Evolutionary conservation across 2,329 filamentous ascomycete species (phyloP).

Genomic region (Thermoascus crustaceus): DNA sequence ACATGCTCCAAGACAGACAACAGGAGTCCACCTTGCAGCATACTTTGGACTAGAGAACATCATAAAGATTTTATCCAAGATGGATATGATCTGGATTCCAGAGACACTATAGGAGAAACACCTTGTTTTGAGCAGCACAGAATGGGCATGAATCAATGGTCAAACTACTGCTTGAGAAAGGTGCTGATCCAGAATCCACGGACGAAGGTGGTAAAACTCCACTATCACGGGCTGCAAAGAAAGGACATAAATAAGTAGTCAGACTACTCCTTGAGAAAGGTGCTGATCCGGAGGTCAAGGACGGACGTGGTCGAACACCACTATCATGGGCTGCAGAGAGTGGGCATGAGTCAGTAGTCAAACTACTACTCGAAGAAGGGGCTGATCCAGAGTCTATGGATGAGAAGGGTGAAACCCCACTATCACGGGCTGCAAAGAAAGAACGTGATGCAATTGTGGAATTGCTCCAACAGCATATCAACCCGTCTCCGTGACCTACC

Average conservation of each 20-base stretch:
- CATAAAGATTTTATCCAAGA: too few species aligned
- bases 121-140: too few species aligned
- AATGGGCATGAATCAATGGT: too few species aligned
- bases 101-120: too few species aligned
- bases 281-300: background rate
- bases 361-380: slow-evolving; percentile 6
- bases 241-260: too few species aligned
- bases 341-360: slow-evolving; percentile 2
- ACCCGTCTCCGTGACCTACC: too few species aligned
- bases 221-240: too few species aligned
- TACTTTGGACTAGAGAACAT: slow-evolving; percentile 16
- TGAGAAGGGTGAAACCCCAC: slow-evolving; percentile 7
- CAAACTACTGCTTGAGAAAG: too few species aligned
- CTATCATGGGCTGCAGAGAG: slow-evolving; percentile 4
- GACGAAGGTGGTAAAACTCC: too few species aligned
- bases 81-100: too few species aligned
- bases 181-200: too few species aligned
- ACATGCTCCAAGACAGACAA: slow-evolving; percentile 9
- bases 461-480: too few species aligned
- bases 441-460: slow-evolving; percentile 10
- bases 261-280: background rate
- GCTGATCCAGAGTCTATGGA: slow-evolving; percentile 3
- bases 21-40: slow-evolving; percentile 17
- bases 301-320: slow-evolving; percentile 1
- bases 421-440: slow-evolving; percentile 9